These are phyloP conservation scores for Pseudodiploospora longispora DNA, from an alignment of 2,329 filamentous ascomycete genomes.

Conservation along the genomic window DNA sequence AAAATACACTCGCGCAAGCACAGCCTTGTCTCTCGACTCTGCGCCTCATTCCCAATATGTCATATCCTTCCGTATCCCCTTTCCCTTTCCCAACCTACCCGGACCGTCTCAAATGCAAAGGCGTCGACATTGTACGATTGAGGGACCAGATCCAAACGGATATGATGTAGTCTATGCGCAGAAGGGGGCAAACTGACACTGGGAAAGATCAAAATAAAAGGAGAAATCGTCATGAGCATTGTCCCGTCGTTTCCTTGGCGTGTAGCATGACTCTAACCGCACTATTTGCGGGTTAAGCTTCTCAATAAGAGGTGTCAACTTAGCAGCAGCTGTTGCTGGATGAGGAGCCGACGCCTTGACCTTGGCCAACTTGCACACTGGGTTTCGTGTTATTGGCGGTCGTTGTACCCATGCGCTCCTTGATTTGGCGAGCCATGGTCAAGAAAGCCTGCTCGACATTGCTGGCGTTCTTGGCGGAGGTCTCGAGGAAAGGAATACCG, in stretches of 20 bases:
- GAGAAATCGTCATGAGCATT: conserved; percentile 21
- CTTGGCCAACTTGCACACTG: conserved; percentile 89
- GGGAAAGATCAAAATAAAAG: conserved; percentile 17
- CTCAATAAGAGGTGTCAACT: conserved; percentile 19
- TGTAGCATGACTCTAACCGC: conserved; percentile 13
- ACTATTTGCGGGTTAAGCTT: background rate
- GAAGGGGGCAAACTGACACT: conserved; percentile 12
- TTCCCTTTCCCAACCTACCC: conserved; percentile 9
- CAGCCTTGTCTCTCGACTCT: conserved; percentile 8
- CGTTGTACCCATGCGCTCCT: conserved; percentile 98
- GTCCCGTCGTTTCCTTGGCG: conserved; percentile 21
- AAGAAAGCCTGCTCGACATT: conserved; percentile 99
- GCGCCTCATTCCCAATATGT: conserved; percentile 6
- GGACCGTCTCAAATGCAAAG: conserved; percentile 8
- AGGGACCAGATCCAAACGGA: conserved; percentile 24
- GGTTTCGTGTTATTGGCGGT: conserved; percentile 97
- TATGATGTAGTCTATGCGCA: conserved; percentile 30
- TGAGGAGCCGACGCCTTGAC: conserved; percentile 84
- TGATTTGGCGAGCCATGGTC: conserved; percentile 99
- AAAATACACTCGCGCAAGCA: conserved; percentile 8
- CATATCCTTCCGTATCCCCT: conserved; percentile 7
- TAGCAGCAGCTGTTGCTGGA: conserved; percentile 89
- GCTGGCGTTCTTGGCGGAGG: conserved; percentile 97
- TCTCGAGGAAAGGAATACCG: conserved; percentile 98
- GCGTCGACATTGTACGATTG: conserved; percentile 4